These are phyloP conservation scores for Dentipellis sp. DNA, from an alignment of 768 basidiomycete species.

Conservation along the genomic window DNA sequence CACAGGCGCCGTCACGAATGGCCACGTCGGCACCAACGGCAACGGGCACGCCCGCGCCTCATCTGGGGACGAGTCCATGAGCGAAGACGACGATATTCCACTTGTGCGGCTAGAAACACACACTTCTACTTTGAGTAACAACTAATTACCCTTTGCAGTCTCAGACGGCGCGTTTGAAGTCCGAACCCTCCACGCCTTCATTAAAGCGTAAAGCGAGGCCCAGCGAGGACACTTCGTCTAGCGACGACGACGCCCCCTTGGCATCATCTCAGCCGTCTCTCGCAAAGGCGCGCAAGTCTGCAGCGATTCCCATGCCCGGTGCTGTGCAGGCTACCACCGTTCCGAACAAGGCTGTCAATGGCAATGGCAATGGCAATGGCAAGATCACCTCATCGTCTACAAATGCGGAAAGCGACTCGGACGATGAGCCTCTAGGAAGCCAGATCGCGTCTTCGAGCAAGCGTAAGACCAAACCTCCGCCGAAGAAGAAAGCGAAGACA, in stretches of 20 bases:
- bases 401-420: conserved; percentile 30
- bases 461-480: conserved; percentile 27
- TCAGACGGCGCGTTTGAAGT: conserved; percentile 43
- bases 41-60: conserved; percentile 30
- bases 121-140: not conserved
- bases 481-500: conserved; percentile 39
- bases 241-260: conserved; percentile 49
- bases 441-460: conserved; percentile 14
- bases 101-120: conserved; percentile 39
- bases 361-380: conserved; percentile 37
- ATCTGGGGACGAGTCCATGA: conserved; percentile 40
- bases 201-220: conserved; percentile 30
- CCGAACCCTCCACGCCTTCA: conserved; percentile 23
- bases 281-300: conserved; percentile 36
- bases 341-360: conserved; percentile 17
- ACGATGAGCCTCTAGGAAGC: conserved; percentile 27
- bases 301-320: conserved; percentile 32
- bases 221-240: conserved; percentile 17
- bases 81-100: conserved; percentile 65
- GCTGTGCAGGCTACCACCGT: conserved; percentile 30
- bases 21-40: conserved; percentile 35
- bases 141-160: conserved; percentile 30
- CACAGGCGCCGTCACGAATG: conserved; percentile 24
- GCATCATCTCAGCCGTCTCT: conserved; percentile 75
- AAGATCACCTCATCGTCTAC: conserved; percentile 24